A percentile compares a stretch with the other conserved stretches of the same genome.
Conservation (phyloP, 2,329 filamentous ascomycete genomes). For the Pseudocercospora musae region DNA sequence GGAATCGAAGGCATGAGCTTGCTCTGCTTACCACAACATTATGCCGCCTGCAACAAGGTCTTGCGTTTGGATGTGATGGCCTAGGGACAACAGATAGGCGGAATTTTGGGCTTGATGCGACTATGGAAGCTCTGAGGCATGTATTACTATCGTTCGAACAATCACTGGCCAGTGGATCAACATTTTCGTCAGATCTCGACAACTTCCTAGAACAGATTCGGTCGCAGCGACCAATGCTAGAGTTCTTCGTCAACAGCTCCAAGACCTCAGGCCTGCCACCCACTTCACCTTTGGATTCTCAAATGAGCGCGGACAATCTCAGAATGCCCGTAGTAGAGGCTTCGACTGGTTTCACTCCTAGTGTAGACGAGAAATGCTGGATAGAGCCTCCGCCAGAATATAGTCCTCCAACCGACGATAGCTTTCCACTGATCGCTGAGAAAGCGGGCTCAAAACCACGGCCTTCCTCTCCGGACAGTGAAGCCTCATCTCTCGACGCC, state of each 20-base stretch:
- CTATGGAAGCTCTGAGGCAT: constrained; percentile 6
- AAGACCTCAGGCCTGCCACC: constrained; percentile 9
- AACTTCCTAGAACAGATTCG: constrained; percentile 19
- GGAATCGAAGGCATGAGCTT: constrained; percentile 9
- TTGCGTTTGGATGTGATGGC: neutral
- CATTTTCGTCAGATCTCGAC: neutral
- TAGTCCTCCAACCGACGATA: constrained; percentile 18
- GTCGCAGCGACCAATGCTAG: constrained; percentile 22
- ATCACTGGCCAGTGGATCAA: neutral
- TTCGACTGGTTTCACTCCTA: constrained; percentile 25
- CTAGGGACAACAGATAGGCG: neutral
- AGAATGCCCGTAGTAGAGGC: neutral
- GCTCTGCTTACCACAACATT: constrained; percentile 20
- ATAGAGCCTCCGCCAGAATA: constrained; percentile 33
- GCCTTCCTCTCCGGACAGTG: constrained; percentile 6
- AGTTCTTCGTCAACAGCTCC: constrained; percentile 18
- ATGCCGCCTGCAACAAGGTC: constrained; percentile 24
- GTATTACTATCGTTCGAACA: constrained; percentile 4
- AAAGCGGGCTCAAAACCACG: constrained; percentile 18
- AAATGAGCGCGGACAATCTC: neutral
- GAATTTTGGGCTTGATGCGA: constrained; percentile 15
- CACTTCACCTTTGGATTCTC: constrained; percentile 18
- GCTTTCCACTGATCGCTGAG: constrained; percentile 7
- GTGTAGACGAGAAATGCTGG: constrained; percentile 24
- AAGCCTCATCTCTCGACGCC: constrained; percentile 11